Evolutionary conservation across 2,329 filamentous ascomycete species (phyloP), one percentile per base, ranked within the genome.

Genomic region (Fusarium bulbicola): DNA sequence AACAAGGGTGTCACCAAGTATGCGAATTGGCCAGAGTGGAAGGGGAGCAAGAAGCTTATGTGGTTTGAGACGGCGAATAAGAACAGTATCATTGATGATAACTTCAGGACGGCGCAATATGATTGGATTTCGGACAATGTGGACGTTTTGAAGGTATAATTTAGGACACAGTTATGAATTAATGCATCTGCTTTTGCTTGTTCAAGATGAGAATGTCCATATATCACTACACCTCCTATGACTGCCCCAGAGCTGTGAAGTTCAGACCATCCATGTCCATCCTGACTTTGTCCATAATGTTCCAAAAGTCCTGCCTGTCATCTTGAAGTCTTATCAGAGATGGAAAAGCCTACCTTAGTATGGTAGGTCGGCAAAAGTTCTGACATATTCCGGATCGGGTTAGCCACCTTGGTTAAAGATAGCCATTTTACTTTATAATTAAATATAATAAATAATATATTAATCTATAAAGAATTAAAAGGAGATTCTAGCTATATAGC

Each of bases 251-350:
- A 13, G 47, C 12, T 50, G 8, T 18, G 15, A 1, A 24, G 8
- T 32, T 18, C 14, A 18, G 3, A 14, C 12, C 9, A 26, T 34
- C 4, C 30, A 52, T 3, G 16, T 20, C 8, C 15, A 24, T 20
- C 2, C 9, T 34, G 8, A 34, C n/a, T 34, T 24, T 32, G 7
- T 32, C 15, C 8, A 6, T 6, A 13, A 20, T 45, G 11, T n/a
- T n/a, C 20, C 5, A 4, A 30, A n/a, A 16, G 2, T 95, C 80
- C 84, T 99, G 12, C 95, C 95, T 1, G 88, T 93, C 57, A 97
- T 99, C 52, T 84, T 98, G 34, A 84, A 91, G 37, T 90, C 89
- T 5, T 92, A 97, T 84, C 87, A 85, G 89, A 66, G 86, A 88
- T 8, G 90, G 90, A 30, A 89, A 89, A 73, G 90, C 89, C 39